Conservation (phyloP, 1,284 basidiomycete genomes). For the Phellinidium pouzarii region DNA sequence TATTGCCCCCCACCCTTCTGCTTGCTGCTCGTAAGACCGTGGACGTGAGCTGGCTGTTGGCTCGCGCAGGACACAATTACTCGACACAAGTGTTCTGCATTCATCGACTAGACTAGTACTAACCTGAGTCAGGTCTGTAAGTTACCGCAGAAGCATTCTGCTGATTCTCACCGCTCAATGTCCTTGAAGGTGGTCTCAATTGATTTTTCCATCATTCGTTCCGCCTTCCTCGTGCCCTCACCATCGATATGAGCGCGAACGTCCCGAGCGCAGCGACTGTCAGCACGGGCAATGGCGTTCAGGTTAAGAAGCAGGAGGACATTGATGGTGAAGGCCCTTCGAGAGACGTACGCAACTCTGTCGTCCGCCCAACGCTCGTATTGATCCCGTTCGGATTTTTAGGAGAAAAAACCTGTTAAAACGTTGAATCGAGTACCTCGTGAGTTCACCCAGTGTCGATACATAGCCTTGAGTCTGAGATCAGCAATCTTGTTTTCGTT, state of each 20-base stretch:
- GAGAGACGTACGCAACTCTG: not conserved
- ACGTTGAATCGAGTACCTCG: constrained; percentile 78
- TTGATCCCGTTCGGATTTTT: constrained; percentile 34
- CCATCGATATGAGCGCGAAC: constrained; percentile 15
- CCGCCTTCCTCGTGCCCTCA: constrained; percentile 5
- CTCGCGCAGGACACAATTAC: no score
- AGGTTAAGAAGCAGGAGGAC: constrained; percentile 37
- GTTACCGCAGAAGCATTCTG: constrained; percentile 6
- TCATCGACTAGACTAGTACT: not conserved
- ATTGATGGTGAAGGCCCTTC: constrained; percentile 31
- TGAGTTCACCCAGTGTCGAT: constrained; percentile 35
- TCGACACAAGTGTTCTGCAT: no score
- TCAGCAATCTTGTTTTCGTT: constrained; percentile 3
- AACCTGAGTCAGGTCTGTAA: not conserved
- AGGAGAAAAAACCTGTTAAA: constrained; percentile 58
- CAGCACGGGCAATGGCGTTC: constrained; percentile 21
- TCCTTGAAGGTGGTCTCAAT: not conserved
- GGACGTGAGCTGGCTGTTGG: no score
- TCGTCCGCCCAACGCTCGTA: not conserved
- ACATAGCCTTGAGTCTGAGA: not conserved
- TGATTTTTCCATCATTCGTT: constrained; percentile 9
- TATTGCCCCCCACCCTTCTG: no score
- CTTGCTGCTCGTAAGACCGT: no score
- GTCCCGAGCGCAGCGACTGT: constrained; percentile 1
- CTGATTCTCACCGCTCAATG: not conserved